A percentile compares a stretch with the other conserved stretches of the same genome.
These are phyloP conservation scores for Lepidopterella palustris DNA, from an alignment of 495 filamentous ascomycete genomes.

Conservation along the genomic window DNA sequence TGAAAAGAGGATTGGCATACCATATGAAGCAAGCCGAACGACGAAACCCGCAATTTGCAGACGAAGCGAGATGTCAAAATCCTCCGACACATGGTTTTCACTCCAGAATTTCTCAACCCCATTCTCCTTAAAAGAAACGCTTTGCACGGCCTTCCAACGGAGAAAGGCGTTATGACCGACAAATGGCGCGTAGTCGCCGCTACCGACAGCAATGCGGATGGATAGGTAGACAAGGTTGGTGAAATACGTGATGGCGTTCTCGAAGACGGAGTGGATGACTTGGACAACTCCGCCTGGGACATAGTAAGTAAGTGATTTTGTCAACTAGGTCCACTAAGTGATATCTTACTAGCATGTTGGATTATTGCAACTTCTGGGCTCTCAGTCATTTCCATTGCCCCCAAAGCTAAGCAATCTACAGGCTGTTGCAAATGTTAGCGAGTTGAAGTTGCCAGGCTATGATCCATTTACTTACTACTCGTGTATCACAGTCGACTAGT, in stretches of 20 bases:
- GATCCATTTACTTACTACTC: background rate
- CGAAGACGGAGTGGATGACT: constrained; percentile 11
- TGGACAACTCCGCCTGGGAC: background rate
- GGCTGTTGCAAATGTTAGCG: constrained; percentile 9
- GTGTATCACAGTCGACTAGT: constrained; percentile 4
- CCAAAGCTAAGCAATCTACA: constrained; percentile 30
- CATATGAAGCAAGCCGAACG: constrained; percentile 61
- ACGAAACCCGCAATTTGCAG: constrained; percentile 61
- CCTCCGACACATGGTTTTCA: constrained; percentile 66
- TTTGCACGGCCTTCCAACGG: background rate
- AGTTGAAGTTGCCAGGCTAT: background rate
- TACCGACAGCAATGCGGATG: constrained; percentile 65
- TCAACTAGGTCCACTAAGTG: constrained; percentile 30
- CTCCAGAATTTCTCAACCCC: constrained; percentile 71
- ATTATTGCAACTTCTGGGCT: constrained; percentile 34
- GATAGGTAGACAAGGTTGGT: constrained; percentile 68
- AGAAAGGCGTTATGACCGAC: constrained; percentile 22
- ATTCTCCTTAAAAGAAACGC: constrained; percentile 50
- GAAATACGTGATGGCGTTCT: constrained; percentile 58
- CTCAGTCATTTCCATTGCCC: constrained; percentile 32
- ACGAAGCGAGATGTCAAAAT: constrained; percentile 71
- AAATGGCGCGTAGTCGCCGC: constrained; percentile 62
- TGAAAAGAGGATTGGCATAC: background rate
- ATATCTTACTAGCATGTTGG: constrained; percentile 25
- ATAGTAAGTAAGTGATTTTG: constrained; percentile 4